Conservation (phyloP, 768 basidiomycete species). For the Termitomyces sp. region DNA sequence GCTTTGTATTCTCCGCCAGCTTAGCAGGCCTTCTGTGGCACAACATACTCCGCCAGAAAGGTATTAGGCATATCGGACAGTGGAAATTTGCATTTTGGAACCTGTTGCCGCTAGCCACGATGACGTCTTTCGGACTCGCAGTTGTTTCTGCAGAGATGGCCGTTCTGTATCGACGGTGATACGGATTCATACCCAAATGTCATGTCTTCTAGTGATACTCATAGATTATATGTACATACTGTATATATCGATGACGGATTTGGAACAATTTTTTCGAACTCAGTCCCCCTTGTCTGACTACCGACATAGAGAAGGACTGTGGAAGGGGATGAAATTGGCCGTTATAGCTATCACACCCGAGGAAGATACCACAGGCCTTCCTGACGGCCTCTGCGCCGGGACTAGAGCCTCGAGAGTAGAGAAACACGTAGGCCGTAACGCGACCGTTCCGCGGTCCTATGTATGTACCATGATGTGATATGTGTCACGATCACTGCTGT, state of each 20-base stretch:
- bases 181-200: not conserved
- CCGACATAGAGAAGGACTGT: no score
- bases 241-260: not conserved
- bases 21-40: slow-evolving; percentile 91
- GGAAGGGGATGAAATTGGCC: no score
- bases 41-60: slow-evolving; percentile 67
- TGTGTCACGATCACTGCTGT: not conserved
- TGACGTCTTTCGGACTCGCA: slow-evolving; percentile 62
- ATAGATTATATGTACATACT: not conserved
- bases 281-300: no score
- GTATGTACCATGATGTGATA: no score
- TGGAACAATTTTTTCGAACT: not conserved
- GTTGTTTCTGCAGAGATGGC: slow-evolving; percentile 78
- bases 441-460: no score
- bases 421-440: no score
- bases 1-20: slow-evolving; percentile 84
- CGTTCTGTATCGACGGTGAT: slow-evolving; percentile 30
- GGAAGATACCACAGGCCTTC: no score
- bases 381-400: no score
- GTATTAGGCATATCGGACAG: slow-evolving; percentile 49
- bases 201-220: not conserved
- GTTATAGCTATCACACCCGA: no score
- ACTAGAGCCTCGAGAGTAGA: no score
- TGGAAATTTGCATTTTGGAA: slow-evolving; percentile 73
- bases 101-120: slow-evolving; percentile 52